Conservation (phyloP, 2,329 filamentous ascomycete species). For the Pleochaeta shiraiana region DNA sequence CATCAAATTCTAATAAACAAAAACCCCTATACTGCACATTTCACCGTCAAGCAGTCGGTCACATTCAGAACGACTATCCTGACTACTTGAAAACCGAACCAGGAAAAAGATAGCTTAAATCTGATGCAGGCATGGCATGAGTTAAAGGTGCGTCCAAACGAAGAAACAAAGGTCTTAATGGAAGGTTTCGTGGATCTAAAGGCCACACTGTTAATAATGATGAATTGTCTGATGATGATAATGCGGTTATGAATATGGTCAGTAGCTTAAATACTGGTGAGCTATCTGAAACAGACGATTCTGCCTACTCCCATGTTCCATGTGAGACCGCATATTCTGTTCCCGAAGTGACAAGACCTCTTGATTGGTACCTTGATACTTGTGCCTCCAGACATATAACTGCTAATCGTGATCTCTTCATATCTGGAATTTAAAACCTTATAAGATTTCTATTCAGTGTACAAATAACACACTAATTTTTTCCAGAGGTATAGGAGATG, state of each 20-base stretch:
- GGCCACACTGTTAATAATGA: not conserved
- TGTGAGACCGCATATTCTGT: not conserved
- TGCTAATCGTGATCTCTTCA: not conserved
- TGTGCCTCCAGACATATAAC: not conserved
- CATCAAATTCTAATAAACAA: too few species aligned
- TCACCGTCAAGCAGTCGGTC: not conserved
- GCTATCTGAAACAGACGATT: not conserved
- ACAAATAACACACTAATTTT: not conserved
- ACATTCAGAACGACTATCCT: not conserved
- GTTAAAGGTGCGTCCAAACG: not conserved
- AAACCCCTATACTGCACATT: not conserved
- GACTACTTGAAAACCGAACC: not conserved
- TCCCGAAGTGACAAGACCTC: not conserved
- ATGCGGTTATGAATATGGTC: not conserved
- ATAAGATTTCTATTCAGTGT: not conserved
- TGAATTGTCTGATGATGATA: not conserved
- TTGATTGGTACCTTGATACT: conserved; percentile 1
- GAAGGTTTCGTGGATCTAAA: not conserved
- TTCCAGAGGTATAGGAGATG: not conserved
- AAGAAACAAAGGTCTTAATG: not conserved
- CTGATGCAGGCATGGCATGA: not conserved
- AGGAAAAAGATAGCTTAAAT: not conserved
- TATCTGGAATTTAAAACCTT: not conserved
- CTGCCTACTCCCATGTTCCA: not conserved
- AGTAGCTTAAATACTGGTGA: not conserved